phyloP scores from a whole-genome alignment of 2,329 filamentous ascomycete genomes.

The Graphiopsis chlorocephala region DNA sequence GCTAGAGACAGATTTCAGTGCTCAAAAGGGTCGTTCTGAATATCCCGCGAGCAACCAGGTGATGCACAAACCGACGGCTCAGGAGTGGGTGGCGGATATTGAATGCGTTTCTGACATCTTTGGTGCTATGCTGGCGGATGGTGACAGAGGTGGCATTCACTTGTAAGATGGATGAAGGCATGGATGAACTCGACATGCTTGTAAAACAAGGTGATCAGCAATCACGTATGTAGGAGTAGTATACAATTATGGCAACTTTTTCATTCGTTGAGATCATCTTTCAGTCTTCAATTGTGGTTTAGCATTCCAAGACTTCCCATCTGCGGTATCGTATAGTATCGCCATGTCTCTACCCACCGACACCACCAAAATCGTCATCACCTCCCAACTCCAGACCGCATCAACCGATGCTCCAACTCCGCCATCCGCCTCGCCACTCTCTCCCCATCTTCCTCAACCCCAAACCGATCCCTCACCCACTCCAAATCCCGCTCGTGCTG shows the following conservation, averaged over 20 bases:
- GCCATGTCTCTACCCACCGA: background rate
- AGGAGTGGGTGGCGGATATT: conserved; percentile 7
- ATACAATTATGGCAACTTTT: background rate
- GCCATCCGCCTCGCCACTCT: conserved; percentile 11
- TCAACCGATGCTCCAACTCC: conserved; percentile 7
- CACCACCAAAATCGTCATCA: background rate
- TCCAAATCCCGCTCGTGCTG: conserved; percentile 43
- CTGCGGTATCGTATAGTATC: background rate
- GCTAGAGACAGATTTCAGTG: background rate
- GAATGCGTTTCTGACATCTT: conserved; percentile 8
- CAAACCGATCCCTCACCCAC: conserved; percentile 21
- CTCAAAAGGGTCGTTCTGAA: background rate
- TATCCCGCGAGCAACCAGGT: background rate
- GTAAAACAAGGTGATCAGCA: background rate
- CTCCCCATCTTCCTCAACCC: conserved; percentile 15
- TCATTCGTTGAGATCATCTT: background rate
- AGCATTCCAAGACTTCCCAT: background rate
- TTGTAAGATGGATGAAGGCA: background rate
- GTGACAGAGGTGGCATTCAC: background rate
- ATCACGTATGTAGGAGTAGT: background rate
- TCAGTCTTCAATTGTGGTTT: background rate
- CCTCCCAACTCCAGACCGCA: background rate
- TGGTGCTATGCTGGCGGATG: conserved; percentile 8
- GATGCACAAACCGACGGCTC: background rate
- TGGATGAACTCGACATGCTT: background rate